Percentiles rank a stretch among this genome's conserved stretches.
Evolutionary conservation across 2,329 filamentous ascomycete genomes (phyloP).

Genomic region (Trichoderma atroviride): DNA sequence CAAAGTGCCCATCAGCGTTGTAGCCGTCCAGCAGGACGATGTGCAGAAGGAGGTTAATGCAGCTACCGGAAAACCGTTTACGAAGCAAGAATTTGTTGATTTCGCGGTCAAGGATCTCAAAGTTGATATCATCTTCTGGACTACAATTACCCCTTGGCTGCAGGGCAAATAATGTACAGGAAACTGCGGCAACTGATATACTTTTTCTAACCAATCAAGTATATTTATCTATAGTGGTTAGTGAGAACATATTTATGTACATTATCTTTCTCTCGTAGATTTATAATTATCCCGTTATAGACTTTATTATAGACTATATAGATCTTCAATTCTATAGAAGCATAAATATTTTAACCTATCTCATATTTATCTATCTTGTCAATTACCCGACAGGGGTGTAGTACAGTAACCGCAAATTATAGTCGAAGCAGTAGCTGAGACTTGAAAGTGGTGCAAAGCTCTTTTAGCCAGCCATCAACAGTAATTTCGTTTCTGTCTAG

Average conservation of each 20-base stretch:
- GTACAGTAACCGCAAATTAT: too few species aligned
- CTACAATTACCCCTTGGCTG: neutral
- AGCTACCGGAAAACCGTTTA: constrained; percentile 24
- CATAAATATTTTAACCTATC: too few species aligned
- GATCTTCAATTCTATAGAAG: neutral
- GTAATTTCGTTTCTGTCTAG: too few species aligned
- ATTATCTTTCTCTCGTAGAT: neutral
- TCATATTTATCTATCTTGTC: too few species aligned
- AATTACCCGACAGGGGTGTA: neutral
- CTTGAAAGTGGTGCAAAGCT: too few species aligned
- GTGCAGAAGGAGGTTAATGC: constrained; percentile 15
- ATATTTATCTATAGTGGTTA: neutral
- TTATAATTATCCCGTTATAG: too few species aligned
- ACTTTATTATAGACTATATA: neutral
- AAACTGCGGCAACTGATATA: too few species aligned
- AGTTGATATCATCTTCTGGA: constrained; percentile 10
- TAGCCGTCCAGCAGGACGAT: constrained; percentile 10
- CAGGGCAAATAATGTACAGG: neutral
- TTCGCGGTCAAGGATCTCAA: constrained; percentile 25
- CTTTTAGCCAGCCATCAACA: neutral
- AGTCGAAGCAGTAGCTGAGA: too few species aligned
- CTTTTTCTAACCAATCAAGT: too few species aligned
- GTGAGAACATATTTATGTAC: neutral
- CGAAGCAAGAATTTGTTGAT: constrained; percentile 30
- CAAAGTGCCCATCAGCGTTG: constrained; percentile 3